These are phyloP conservation scores for Rhododendron henanense DNA, from an alignment of 148 eudicot species.

Conservation along the genomic window DNA sequence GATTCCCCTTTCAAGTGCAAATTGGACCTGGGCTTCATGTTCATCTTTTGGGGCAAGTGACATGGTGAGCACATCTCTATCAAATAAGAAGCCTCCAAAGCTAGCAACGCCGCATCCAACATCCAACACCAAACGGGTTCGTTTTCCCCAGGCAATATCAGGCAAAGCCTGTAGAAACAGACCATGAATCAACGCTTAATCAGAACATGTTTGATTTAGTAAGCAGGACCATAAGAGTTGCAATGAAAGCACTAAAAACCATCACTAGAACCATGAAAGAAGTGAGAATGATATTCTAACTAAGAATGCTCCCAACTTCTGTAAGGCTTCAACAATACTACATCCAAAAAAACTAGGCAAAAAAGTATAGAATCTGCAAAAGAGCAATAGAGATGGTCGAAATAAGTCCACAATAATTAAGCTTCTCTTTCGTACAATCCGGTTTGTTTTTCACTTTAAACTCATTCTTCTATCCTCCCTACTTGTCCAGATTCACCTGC, in stretches of 20 bases:
- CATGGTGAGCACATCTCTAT: conserved; percentile 63
- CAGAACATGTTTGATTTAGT: not conserved
- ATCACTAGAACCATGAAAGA: conserved; percentile 1
- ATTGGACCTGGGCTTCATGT: conserved; percentile 80
- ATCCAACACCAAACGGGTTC: conserved; percentile 55
- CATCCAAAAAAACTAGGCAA: not conserved
- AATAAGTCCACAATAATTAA: not conserved
- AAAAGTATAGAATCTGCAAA: not conserved
- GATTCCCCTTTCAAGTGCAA: conserved; percentile 78
- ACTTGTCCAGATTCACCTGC: not conserved
- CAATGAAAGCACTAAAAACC: not conserved
- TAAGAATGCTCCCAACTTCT: not conserved
- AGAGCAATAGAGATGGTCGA: not conserved
- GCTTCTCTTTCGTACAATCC: not conserved
- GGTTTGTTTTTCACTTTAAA: not conserved
- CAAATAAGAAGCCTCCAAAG: conserved; percentile 76
- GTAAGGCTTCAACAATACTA: not conserved
- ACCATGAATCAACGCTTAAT: not conserved
- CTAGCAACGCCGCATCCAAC: conserved; percentile 88
- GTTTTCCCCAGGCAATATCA: conserved; percentile 62
- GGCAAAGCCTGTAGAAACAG: conserved; percentile 41
- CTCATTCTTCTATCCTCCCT: not conserved
- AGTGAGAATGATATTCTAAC: not conserved
- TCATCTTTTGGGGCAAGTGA: conserved; percentile 84
- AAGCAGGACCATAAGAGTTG: not conserved